Percentiles rank a stretch among this genome's conserved stretches.
Evolutionary conservation across 139 green algal species (phyloP).

Genomic region (Raphidocelis subcapitata): DNA sequence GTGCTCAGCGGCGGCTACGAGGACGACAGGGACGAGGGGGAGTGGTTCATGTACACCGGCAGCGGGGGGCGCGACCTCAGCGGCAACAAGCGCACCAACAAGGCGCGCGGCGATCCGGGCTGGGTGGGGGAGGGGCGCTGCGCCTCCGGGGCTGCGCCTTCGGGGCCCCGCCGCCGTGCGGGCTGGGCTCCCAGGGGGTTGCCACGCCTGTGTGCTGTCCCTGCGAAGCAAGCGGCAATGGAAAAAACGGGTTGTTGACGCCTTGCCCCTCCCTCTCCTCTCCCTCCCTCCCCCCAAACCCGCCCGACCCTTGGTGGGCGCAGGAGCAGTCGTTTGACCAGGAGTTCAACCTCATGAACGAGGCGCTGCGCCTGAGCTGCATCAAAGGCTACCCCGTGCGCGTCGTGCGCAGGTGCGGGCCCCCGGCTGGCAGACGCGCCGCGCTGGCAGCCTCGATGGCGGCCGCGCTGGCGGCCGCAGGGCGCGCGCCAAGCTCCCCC

Average conservation of each 20-base stretch:
- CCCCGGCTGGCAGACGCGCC: conserved; percentile 18
- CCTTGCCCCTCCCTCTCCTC: background rate
- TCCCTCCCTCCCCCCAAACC: background rate
- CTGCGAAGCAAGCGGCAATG: too few species aligned
- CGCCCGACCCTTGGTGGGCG: background rate
- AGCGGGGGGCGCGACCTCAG: conserved; percentile 86
- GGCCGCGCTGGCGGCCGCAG: too few species aligned
- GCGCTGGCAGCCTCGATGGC: background rate
- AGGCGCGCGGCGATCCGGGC: conserved; percentile 46
- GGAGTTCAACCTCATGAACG: conserved; percentile 87
- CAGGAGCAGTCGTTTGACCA: conserved; percentile 81
- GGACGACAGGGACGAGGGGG: conserved; percentile 91
- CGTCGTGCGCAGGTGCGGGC: conserved; percentile 85
- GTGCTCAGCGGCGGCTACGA: conserved; percentile 80
- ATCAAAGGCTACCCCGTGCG: conserved; percentile 82
- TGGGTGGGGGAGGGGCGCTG: too few species aligned
- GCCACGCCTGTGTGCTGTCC: too few species aligned
- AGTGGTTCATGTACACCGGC: conserved; percentile 96
- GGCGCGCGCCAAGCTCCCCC: too few species aligned
- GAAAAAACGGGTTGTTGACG: too few species aligned
- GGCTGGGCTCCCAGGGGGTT: too few species aligned
- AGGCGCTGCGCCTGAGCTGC: conserved; percentile 86
- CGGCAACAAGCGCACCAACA: conserved; percentile 97
- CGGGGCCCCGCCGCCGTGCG: too few species aligned
- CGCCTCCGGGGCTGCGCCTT: too few species aligned